Percentiles rank a stretch among this genome's conserved stretches.
These are phyloP conservation scores for Zygosaccharomyces gambellarensis DNA, from an alignment of 805 yeast genomes.

Conservation along the genomic window DNA sequence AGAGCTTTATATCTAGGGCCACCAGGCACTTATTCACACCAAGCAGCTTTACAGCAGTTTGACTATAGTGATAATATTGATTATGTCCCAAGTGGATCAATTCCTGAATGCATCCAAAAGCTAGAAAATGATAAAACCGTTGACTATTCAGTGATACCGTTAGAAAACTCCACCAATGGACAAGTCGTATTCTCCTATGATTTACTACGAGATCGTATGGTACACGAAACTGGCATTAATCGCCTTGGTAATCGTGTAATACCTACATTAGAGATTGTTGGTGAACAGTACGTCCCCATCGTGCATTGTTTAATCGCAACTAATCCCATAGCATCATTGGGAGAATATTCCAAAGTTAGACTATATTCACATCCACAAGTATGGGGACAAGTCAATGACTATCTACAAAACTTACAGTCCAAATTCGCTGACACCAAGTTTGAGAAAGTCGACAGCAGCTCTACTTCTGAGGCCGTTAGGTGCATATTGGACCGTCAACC, in stretches of 20 bases:
- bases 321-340: conserved; percentile 40
- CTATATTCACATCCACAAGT: conserved; percentile 95
- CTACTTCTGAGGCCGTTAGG: conserved; percentile 81
- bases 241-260: conserved; percentile 14
- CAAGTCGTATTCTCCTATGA: conserved; percentile 85
- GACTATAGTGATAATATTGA: conserved; percentile 32
- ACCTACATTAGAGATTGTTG: conserved; percentile 52
- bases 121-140: conserved; percentile 42
- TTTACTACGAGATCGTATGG: conserved; percentile 61
- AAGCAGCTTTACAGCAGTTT: conserved; percentile 61
- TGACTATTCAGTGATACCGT: conserved; percentile 78
- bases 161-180: conserved; percentile 94
- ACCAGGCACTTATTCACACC: conserved; percentile 87
- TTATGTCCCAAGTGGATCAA: conserved; percentile 31
- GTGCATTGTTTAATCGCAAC: conserved; percentile 60
- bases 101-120: conserved; percentile 61
- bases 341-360: conserved; percentile 40
- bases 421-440: conserved; percentile 34
- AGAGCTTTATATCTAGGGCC: conserved; percentile 84
- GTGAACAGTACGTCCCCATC: conserved; percentile 77
- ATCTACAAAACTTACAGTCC: conserved; percentile 39
- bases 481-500: conserved; percentile 18
- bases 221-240: conserved; percentile 4
- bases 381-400: conserved; percentile 84
- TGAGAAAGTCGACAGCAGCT: conserved; percentile 58